Percentiles rank a stretch among this genome's conserved stretches.
Conservation (phyloP, 164 flowering plant species). For the Tinospora cordifolia region DNA sequence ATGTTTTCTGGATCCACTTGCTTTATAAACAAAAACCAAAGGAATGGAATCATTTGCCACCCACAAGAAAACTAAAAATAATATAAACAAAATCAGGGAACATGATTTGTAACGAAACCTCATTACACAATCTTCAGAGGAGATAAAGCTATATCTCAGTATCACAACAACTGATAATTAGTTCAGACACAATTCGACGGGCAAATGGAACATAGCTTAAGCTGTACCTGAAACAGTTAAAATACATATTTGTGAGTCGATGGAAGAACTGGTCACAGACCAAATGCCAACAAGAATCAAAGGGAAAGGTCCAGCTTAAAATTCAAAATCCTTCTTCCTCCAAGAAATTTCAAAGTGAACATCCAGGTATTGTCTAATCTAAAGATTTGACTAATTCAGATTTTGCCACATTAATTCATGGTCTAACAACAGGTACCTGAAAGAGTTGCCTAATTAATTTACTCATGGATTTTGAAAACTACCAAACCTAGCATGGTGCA, state of each 20-base stretch:
- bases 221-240: slow-evolving; percentile 65
- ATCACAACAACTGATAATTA: slow-evolving; percentile 61
- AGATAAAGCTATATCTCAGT: slow-evolving; percentile 49
- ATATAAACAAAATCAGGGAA: not conserved
- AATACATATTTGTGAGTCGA: not conserved
- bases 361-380: not conserved
- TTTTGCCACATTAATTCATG: not conserved
- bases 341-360: not conserved
- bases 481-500: no score
- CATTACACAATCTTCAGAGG: not conserved
- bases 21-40: not conserved
- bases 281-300: not conserved
- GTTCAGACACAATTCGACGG: slow-evolving; percentile 57
- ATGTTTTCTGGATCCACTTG: not conserved
- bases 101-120: not conserved
- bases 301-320: not conserved
- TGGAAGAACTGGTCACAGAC: not conserved
- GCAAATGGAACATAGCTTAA: slow-evolving; percentile 95
- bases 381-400: not conserved
- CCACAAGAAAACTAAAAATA: not conserved
- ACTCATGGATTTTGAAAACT: no score
- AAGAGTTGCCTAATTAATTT: no score
- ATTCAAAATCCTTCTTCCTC: not conserved
- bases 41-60: not conserved
- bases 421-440: not conserved